Conservation (phyloP, 1,284 basidiomycete genomes). For the Naganishia cerealis region DNA sequence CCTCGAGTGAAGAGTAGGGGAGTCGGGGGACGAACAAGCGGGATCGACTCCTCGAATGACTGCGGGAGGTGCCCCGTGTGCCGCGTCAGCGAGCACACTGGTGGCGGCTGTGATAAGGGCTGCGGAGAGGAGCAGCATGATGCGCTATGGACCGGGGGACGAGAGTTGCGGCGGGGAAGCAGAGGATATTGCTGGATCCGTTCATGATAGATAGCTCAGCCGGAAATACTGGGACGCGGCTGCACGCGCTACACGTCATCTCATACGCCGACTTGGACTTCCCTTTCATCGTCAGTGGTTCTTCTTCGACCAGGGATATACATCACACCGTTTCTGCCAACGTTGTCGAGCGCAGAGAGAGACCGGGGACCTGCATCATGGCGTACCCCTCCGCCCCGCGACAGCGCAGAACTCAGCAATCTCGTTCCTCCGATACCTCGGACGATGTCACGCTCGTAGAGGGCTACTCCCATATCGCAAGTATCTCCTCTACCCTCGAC, state of each 20-base stretch:
- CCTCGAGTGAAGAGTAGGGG: neutral
- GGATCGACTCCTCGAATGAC: slow-evolving; percentile 41
- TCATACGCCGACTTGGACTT: neutral
- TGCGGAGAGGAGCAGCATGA: neutral
- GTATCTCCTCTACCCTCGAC: neutral
- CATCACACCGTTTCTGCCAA: no score
- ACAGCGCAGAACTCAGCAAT: slow-evolving; percentile 14
- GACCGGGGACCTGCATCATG: neutral
- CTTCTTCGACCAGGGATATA: no score
- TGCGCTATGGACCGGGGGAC: neutral
- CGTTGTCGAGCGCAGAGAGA: no score
- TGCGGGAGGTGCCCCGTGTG: no score
- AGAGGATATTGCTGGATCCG: neutral
- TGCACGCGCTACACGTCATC: slow-evolving; percentile 17
- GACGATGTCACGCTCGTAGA: neutral
- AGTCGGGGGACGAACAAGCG: slow-evolving; percentile 36
- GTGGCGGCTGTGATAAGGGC: slow-evolving; percentile 9
- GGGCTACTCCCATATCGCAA: neutral
- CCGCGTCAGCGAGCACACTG: slow-evolving; percentile 1
- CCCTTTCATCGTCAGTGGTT: no score
- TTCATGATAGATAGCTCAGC: neutral
- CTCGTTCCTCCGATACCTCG: neutral
- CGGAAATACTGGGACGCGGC: neutral
- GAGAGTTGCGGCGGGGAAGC: neutral
- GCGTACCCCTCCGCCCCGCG: slow-evolving; percentile 16